Evolutionary conservation across 179 eudicot species (phyloP).

Genomic region (Corrigiola litoralis): DNA sequence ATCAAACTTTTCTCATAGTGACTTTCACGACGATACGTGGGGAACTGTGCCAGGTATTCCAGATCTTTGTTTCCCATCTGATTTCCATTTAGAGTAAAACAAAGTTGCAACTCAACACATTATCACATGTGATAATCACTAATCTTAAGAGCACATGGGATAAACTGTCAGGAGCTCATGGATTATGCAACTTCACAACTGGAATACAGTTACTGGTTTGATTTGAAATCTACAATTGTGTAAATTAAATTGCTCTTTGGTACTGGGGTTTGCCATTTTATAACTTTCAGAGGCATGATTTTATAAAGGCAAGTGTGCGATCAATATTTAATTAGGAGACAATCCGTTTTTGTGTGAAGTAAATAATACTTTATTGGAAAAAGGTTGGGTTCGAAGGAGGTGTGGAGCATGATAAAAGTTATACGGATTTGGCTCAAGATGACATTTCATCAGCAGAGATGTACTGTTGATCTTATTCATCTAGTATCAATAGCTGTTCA

Average conservation of each 20-base stretch:
- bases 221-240: background rate
- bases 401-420: background rate
- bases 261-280: too few species aligned
- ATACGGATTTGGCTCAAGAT: background rate
- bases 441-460: background rate
- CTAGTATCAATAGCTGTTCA: background rate
- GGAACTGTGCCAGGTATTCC: constrained; percentile 70
- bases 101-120: background rate
- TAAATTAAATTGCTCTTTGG: too few species aligned
- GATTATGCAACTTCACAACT: background rate
- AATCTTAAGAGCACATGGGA: too few species aligned
- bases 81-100: background rate
- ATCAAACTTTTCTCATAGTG: constrained; percentile 40
- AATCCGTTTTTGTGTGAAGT: background rate
- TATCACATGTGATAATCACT: too few species aligned
- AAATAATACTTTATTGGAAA: too few species aligned
- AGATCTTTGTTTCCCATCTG: background rate
- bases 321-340: background rate
- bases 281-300: background rate
- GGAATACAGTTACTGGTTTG: too few species aligned
- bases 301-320: background rate
- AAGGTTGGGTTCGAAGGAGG: too few species aligned
- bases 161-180: background rate
- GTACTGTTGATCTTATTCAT: background rate
- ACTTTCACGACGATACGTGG: constrained; percentile 77